Evolutionary conservation across 2,329 filamentous ascomycete species (phyloP).

Genomic region (Aspergillus fructus): DNA sequence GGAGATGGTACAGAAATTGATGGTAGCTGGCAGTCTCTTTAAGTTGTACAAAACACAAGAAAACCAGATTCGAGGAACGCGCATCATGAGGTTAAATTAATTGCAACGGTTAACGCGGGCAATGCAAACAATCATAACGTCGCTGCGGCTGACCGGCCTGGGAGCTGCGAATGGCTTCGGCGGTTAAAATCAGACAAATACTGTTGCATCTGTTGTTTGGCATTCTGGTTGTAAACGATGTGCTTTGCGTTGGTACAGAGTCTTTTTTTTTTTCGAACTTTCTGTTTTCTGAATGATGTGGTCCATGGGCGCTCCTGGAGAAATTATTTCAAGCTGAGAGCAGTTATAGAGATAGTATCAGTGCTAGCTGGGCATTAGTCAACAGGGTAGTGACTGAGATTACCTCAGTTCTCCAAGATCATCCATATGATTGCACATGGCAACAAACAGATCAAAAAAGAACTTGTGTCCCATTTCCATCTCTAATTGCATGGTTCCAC

Average conservation of each 20-base stretch:
- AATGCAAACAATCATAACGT: constrained; percentile 1
- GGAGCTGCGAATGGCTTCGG: not conserved
- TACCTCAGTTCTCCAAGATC: constrained; percentile 86
- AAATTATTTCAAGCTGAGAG: not conserved
- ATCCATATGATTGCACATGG: constrained; percentile 97
- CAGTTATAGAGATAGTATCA: not conserved
- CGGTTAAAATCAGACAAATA: not conserved
- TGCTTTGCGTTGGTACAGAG: constrained; percentile 8
- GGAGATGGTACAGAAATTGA: constrained; percentile 4
- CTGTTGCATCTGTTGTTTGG: constrained; percentile 7
- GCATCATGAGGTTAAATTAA: not conserved
- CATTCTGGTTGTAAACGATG: constrained; percentile 7
- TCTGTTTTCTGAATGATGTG: constrained; percentile 5
- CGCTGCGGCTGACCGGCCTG: constrained; percentile 6
- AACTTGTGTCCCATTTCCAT: constrained; percentile 94
- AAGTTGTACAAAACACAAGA: constrained; percentile 1
- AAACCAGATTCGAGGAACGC: not conserved
- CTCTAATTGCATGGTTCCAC: constrained; percentile 97
- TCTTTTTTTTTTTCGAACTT: constrained; percentile 3
- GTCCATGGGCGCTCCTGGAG: not conserved
- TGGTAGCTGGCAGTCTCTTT: constrained; percentile 3
- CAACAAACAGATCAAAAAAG: constrained; percentile 98
- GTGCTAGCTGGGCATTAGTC: not conserved
- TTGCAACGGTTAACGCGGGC: not conserved
- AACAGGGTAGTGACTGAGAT: constrained; percentile 7